A percentile compares a stretch with the other conserved stretches of the same genome.
phyloP scores from a whole-genome alignment of 2,329 filamentous ascomycete species.

The Cordyceps militaris region DNA sequence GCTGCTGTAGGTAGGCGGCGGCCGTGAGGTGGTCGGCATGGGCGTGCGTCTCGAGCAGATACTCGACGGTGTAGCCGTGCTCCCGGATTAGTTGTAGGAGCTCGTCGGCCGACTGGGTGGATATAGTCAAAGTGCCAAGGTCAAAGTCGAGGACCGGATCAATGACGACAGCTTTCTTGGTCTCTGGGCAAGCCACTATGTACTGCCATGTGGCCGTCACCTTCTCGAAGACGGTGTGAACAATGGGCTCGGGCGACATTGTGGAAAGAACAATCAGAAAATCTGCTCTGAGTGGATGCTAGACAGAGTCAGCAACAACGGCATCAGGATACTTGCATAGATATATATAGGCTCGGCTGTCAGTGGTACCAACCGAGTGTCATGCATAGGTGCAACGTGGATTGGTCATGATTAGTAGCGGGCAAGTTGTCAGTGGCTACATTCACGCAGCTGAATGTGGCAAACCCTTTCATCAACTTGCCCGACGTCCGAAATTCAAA shows the following conservation, averaged over 20 bases:
- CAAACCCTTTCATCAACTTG: not conserved
- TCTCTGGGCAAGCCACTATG: slow-evolving; percentile 47
- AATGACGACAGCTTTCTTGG: slow-evolving; percentile 46
- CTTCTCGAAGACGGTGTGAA: slow-evolving; percentile 34
- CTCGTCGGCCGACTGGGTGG: slow-evolving; percentile 44
- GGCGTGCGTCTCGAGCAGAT: slow-evolving; percentile 56
- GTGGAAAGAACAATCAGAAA: not conserved
- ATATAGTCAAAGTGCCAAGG: slow-evolving; percentile 22
- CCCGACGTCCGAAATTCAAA: not conserved
- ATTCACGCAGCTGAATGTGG: not conserved
- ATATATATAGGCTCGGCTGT: not conserved
- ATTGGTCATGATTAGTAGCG: not conserved
- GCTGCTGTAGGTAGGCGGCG: slow-evolving; percentile 47
- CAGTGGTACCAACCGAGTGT: not conserved
- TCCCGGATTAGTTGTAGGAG: slow-evolving; percentile 38
- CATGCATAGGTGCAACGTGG: not conserved
- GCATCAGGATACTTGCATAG: not conserved
- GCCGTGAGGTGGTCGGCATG: slow-evolving; percentile 57
- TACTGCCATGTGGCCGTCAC: slow-evolving; percentile 53
- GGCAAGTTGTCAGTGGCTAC: not conserved
- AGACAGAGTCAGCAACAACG: not conserved
- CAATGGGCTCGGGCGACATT: not conserved
- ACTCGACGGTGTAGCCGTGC: slow-evolving; percentile 40
- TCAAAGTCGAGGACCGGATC: slow-evolving; percentile 56
- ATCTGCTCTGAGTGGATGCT: not conserved